A percentile compares a stretch with the other conserved stretches of the same genome.
Evolutionary conservation across 1,284 basidiomycete genomes (phyloP).

Genomic region (Dichomitus squalens): DNA sequence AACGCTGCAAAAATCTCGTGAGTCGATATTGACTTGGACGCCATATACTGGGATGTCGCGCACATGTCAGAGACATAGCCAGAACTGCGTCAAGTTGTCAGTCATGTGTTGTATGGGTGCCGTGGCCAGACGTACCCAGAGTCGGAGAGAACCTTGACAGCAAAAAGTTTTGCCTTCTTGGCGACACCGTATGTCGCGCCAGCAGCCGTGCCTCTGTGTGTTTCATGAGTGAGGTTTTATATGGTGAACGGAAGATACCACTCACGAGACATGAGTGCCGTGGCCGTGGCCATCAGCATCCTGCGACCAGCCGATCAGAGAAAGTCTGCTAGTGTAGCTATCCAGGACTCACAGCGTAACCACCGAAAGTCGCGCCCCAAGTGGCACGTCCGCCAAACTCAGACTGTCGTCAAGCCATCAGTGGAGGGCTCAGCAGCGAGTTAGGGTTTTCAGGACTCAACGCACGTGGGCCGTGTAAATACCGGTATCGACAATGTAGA

Average conservation of each 20-base stretch:
- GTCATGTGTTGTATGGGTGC: slow-evolving; percentile 34
- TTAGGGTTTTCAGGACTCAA: neutral
- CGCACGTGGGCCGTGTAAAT: slow-evolving; percentile 60
- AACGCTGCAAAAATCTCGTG: slow-evolving; percentile 27
- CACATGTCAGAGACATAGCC: slow-evolving; percentile 27
- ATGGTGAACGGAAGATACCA: neutral
- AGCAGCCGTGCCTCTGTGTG: slow-evolving; percentile 50
- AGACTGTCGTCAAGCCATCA: slow-evolving; percentile 24
- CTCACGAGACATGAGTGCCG: slow-evolving; percentile 45
- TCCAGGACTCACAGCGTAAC: slow-evolving; percentile 19
- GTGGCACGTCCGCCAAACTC: slow-evolving; percentile 73
- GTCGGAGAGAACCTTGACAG: slow-evolving; percentile 75
- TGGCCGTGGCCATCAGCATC: slow-evolving; percentile 63
- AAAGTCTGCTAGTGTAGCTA: neutral
- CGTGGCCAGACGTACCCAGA: slow-evolving; percentile 44
- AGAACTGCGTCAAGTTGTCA: slow-evolving; percentile 59
- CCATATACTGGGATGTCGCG: neutral
- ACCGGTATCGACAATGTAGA: slow-evolving; percentile 40
- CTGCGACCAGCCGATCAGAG: slow-evolving; percentile 40
- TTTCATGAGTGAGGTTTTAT: slow-evolving; percentile 41
- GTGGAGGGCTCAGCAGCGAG: neutral
- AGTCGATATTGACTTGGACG: slow-evolving; percentile 32
- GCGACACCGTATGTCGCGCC: slow-evolving; percentile 70
- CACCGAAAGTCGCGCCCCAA: slow-evolving; percentile 59
- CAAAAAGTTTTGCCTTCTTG: slow-evolving; percentile 66